A percentile compares a stretch with the other conserved stretches of the same genome.
Evolutionary conservation across 179 eudicot species (phyloP).

Genomic region (Beta macrorhiza): DNA sequence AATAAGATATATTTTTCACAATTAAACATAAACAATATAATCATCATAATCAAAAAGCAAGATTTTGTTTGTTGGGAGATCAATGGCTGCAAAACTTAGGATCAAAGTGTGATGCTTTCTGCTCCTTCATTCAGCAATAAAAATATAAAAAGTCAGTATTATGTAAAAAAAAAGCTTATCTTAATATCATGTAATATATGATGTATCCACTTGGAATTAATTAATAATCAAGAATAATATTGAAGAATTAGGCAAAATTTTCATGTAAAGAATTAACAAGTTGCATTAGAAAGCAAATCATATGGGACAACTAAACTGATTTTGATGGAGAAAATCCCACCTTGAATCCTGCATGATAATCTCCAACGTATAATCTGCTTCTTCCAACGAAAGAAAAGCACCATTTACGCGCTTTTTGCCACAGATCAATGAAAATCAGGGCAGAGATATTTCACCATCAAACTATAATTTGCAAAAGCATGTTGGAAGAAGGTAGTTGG

Average conservation of each 20-base stretch:
- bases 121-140: conserved; percentile 23
- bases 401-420: conserved; percentile 26
- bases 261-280: conserved; percentile 20
- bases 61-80: conserved; percentile 24
- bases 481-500: conserved; percentile 16
- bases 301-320: conserved; percentile 19
- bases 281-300: conserved; percentile 10
- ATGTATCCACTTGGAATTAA: conserved; percentile 30
- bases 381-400: conserved; percentile 19
- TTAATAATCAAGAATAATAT: conserved; percentile 28
- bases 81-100: conserved; percentile 3
- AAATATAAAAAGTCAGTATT: conserved; percentile 17
- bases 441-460: conserved; percentile 18
- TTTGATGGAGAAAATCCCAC: conserved; percentile 27
- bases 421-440: conserved; percentile 17
- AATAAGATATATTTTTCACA: conserved; percentile 13
- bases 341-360: conserved; percentile 21
- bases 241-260: conserved; percentile 22
- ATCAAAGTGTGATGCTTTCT: conserved; percentile 28
- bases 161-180: background rate
- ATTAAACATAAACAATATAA: conserved; percentile 20
- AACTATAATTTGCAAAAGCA: conserved; percentile 15
- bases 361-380: conserved; percentile 22
- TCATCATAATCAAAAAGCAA: conserved; percentile 22
- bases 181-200: background rate